Percentiles rank a stretch among this genome's conserved stretches.
phyloP scores from a whole-genome alignment of 768 basidiomycete genomes.

The Auricularia sp. region DNA sequence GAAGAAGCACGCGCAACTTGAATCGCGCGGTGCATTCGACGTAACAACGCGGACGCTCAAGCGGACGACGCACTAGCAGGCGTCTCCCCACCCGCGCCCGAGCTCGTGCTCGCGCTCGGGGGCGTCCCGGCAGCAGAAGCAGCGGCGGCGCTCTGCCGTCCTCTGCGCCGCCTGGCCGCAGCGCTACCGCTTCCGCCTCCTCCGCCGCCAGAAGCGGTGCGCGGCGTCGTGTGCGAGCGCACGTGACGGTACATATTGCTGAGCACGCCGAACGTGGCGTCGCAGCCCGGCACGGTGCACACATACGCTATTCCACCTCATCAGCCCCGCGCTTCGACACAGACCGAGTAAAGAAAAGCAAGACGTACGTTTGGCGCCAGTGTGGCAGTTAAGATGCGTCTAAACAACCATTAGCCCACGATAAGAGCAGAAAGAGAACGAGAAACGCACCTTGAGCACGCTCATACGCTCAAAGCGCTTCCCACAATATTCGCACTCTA shows the following conservation, averaged over 20 bases:
- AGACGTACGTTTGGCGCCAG: neutral
- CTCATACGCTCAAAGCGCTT: neutral
- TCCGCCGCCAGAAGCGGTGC: neutral
- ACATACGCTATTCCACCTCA: neutral
- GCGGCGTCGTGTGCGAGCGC: neutral
- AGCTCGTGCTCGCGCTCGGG: too few species aligned
- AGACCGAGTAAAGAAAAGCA: neutral
- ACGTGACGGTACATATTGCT: conserved; percentile 2
- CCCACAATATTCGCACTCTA: neutral
- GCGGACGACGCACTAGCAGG: too few species aligned
- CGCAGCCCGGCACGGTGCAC: neutral
- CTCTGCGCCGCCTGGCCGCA: neutral
- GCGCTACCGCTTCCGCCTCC: neutral
- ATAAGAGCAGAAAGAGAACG: too few species aligned
- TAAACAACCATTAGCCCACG: too few species aligned
- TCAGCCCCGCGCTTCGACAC: neutral
- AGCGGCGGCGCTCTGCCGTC: neutral
- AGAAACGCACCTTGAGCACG: neutral
- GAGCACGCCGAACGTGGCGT: conserved; percentile 1
- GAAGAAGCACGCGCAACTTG: too few species aligned
- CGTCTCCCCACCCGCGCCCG: too few species aligned
- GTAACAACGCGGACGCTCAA: too few species aligned
- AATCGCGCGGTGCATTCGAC: too few species aligned
- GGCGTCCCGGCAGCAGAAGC: too few species aligned
- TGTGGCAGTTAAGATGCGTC: conserved; percentile 1